Evolutionary conservation across 1,284 basidiomycete genomes (phyloP).

Genomic region (Ustilago esculenta): DNA sequence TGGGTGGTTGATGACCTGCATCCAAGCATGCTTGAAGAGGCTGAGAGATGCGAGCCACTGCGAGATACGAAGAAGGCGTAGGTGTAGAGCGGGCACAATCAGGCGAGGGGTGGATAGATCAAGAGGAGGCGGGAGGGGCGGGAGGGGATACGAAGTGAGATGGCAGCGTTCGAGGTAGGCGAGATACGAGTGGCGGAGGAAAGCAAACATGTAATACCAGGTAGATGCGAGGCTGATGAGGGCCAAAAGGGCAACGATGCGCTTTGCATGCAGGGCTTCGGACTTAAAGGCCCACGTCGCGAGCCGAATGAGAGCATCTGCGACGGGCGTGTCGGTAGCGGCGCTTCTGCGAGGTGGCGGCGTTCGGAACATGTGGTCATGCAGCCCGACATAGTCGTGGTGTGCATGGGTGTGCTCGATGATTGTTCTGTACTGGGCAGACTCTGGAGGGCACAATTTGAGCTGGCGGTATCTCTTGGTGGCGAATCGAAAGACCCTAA

Average conservation of each 20-base stretch:
- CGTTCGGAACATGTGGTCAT: too few relatives aligned
- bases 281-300: slow-evolving; percentile 36
- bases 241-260: slow-evolving; percentile 22
- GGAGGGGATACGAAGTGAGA: slow-evolving; percentile 20
- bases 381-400: too few relatives aligned
- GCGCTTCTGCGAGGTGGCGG: not conserved
- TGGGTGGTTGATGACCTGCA: slow-evolving; percentile 70
- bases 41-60: slow-evolving; percentile 74
- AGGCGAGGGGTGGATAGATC: slow-evolving; percentile 13
- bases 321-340: slow-evolving; percentile 19
- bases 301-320: slow-evolving; percentile 21
- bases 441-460: slow-evolving; percentile 9
- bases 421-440: too few relatives aligned
- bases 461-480: slow-evolving; percentile 29
- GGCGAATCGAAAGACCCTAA: slow-evolving; percentile 21
- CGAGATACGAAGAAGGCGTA: slow-evolving; percentile 61
- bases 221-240: slow-evolving; percentile 38
- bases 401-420: too few relatives aligned
- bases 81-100: slow-evolving; percentile 66
- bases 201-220: slow-evolving; percentile 62
- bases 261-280: slow-evolving; percentile 22
- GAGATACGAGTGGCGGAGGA: slow-evolving; percentile 55
- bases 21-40: slow-evolving; percentile 76
- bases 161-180: slow-evolving; percentile 46
- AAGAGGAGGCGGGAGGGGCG: slow-evolving; percentile 22